Base-by-base conservation (phyloP, 1,284 basidiomycete genomes). In the Caloboletus firmus region DNA sequence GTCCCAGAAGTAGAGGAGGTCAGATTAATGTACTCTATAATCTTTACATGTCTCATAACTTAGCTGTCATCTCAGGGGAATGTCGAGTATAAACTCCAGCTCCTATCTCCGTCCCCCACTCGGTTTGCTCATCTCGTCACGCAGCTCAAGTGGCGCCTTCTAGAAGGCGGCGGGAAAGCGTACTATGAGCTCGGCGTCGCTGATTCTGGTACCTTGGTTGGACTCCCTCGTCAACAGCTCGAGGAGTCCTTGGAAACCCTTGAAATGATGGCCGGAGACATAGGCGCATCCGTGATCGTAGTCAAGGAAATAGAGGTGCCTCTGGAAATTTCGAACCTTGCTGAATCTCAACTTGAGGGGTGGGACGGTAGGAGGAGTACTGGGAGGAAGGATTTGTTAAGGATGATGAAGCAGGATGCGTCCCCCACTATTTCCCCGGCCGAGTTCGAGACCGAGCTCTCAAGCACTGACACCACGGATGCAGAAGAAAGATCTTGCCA, bases 71-170 rank as follows among this genome's bases (percentile, higher is more conserved):
- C 11, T 22, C 74, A 89, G 74, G 89, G 89, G 13, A 91, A 91
- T 59, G 80, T 93, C 61, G 91, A 93, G 69, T 93, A 93, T 76
- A 93, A 93, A 72, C 81, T 93, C 22, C 88, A 91, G 66, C 84
- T 93, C 18, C 77, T 88, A 17, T 74, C 80, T 46, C 87, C 91
- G 0, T 80, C 87, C 13, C 79, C 84, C 0, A 78, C 84, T 12
- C 87, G 89, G 40, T 89, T 92, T 63, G 79, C 82, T 4, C 81
- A 87, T 37, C 85, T 97, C 17, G 89, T 94, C 52, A 96, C 94
- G 1, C 94, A 97, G 74, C 84, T 96, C 72, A 94, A 95, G 71
- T 97, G 95, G 94, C 82, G 94, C 4, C 80, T 97, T 5, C 85
- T 95, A 47, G 91, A 96, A 71, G 94, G 94, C 15, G 87, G 90